phyloP scores from a whole-genome alignment of 2,329 filamentous ascomycete species.

The Nakataea oryzae region DNA sequence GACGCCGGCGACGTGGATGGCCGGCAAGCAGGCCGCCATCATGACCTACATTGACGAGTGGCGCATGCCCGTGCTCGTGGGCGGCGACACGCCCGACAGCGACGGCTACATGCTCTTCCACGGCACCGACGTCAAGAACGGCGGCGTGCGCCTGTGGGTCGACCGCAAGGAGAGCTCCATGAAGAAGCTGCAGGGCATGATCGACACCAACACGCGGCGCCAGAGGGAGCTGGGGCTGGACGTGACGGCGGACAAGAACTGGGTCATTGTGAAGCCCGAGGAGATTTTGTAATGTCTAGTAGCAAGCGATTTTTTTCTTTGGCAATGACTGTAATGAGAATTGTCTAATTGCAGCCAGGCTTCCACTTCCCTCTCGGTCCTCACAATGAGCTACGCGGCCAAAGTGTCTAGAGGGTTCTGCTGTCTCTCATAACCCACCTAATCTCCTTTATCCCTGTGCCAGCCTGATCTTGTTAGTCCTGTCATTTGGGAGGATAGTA shows the following conservation, averaged over 20 bases:
- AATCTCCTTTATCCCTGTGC: too few species aligned
- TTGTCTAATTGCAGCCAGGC: not conserved
- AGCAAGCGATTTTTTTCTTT: not conserved
- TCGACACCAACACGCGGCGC: not conserved
- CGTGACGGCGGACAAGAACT: constrained; percentile 1
- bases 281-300: not conserved
- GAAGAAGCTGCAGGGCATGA: constrained; percentile 1
- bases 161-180: constrained; percentile 1
- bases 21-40: constrained; percentile 1
- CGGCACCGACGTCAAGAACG: not conserved
- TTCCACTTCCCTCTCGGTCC: too few species aligned
- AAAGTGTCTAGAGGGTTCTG: too few species aligned
- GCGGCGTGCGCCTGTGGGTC: not conserved
- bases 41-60: constrained; percentile 1
- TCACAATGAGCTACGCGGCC: too few species aligned
- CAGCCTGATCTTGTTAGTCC: too few species aligned
- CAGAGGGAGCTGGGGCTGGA: not conserved
- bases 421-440: too few species aligned
- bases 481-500: too few species aligned
- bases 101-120: constrained; percentile 3
- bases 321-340: not conserved
- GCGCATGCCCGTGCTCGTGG: not conserved
- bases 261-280: not conserved
- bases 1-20: constrained; percentile 2
- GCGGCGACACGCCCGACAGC: not conserved